Base-by-base conservation (phyloP, 371 early-diverging fungal genomes). In the Lichtheimia corymbifera region DNA sequence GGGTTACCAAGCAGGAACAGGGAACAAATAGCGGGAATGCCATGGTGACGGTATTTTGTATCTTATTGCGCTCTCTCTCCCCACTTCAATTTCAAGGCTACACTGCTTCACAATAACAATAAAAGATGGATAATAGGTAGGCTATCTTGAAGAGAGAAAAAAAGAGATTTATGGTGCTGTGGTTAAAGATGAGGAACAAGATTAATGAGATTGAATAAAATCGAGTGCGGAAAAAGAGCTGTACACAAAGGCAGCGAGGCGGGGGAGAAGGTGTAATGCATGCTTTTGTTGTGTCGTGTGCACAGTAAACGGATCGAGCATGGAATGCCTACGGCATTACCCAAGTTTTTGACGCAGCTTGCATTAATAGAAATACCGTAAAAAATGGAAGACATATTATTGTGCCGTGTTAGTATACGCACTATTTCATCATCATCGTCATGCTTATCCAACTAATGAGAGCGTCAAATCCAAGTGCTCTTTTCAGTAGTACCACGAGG, bases 221-320 rank as follows among this genome's bases (percentile, higher is more conserved):
- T 28, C 28, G 28, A 28, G 28, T 4, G 28, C 1, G 22, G 2
- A 22, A 22, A 28, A 28, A 28, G 28, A 28, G 28, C 0, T 28
- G 28, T 28, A 0, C 0, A 28, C 28, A 4, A 28, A 5, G 27
- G 27, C 2, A 5, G 27, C 2, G 27, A 27, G n/a, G n/a, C 3
- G 7, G 28, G 5, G 28, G 4, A 5, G 7, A 28, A 4, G 1
- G 28, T 28, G 4, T 0, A 7, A 7, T 28, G 28, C 4, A 7
- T 28, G 28, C 7, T 17, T 14, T 58, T 43, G 43, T 49, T 14
- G 24, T 40, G 51, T 18, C n/a, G n/a, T n/a, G n/a, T n/a, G 62
- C n/a, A 50, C 44, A 47, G 42, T 61, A 76, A 76, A 76, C 5
- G 76, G 76, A 64, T 76, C 76, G 13, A 76, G 59, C 71, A 76